A percentile compares a stretch with the other conserved stretches of the same genome.
Evolutionary conservation across 2,329 filamentous ascomycete genomes (phyloP).

Genomic region (Gliomastix tumulicola): DNA sequence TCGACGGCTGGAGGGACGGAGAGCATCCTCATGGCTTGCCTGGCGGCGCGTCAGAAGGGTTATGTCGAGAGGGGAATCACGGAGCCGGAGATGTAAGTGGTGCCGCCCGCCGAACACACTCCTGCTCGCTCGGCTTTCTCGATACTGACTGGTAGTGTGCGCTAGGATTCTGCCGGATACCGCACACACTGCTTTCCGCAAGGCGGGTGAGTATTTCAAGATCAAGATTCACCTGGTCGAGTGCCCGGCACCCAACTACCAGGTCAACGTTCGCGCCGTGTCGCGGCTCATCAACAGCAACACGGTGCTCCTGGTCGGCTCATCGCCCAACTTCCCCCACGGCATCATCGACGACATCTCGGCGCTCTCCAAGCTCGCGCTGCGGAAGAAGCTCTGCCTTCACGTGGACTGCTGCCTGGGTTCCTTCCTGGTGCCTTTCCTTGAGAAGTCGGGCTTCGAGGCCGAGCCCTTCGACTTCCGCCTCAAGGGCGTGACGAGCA

Average conservation of each 20-base stretch:
- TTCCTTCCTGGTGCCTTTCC: constrained; percentile 88
- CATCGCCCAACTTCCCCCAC: constrained; percentile 95
- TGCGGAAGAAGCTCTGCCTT: constrained; percentile 73
- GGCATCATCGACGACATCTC: constrained; percentile 96
- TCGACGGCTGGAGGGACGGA: constrained; percentile 92
- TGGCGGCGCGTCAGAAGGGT: constrained; percentile 85
- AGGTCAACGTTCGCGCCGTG: constrained; percentile 73
- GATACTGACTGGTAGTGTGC: no score
- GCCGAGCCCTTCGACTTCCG: constrained; percentile 87
- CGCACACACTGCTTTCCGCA: constrained; percentile 92
- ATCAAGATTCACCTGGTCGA: constrained; percentile 88
- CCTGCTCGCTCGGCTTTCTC: background rate
- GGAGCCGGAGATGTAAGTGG: constrained; percentile 82
- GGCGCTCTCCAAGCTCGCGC: constrained; percentile 73
- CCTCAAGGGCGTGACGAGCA: constrained; percentile 87
- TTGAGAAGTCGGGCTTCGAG: constrained; percentile 90
- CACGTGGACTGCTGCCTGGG: constrained; percentile 98
- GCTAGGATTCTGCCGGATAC: constrained; percentile 85
- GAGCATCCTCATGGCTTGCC: constrained; percentile 91
- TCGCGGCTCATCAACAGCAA: constrained; percentile 87
- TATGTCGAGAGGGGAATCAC: constrained; percentile 79
- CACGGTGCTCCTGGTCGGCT: constrained; percentile 87
- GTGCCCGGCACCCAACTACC: constrained; percentile 79
- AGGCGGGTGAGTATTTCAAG: constrained; percentile 91
- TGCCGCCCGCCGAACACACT: background rate